Conservation (phyloP, 371 early-diverging fungal species). For the Synchytrium microbalum region DNA sequence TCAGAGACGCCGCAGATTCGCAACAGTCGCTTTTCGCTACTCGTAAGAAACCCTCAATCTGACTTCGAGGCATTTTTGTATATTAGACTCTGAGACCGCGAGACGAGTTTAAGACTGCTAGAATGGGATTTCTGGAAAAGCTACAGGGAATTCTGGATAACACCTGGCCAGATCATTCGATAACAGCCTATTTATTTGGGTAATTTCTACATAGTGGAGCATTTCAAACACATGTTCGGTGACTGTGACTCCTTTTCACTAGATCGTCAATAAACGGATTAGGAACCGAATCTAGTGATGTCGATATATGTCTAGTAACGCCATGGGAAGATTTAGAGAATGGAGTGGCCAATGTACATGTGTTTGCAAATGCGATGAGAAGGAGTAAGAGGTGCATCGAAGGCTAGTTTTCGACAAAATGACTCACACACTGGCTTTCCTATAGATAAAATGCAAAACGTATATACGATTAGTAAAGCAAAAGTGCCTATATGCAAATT, state of each 20-base stretch:
- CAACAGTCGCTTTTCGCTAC: too few species aligned
- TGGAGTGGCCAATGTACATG: constrained; percentile 30
- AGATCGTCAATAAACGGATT: constrained; percentile 34
- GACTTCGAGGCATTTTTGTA: too few species aligned
- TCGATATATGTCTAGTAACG: constrained; percentile 34
- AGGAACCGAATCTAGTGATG: constrained; percentile 28
- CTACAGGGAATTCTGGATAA: constrained; percentile 25
- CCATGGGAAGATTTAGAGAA: constrained; percentile 30
- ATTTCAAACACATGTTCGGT: background rate
- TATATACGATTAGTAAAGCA: constrained; percentile 35
- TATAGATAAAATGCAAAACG: constrained; percentile 30
- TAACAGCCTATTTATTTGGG: constrained; percentile 36
- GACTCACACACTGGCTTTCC: constrained; percentile 3
- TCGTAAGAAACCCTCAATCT: too few species aligned
- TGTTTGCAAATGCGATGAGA: constrained; percentile 23
- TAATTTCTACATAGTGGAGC: constrained; percentile 6
- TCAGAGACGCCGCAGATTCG: too few species aligned
- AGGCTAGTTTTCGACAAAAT: background rate
- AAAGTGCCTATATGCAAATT: constrained; percentile 63
- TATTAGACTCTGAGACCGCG: background rate
- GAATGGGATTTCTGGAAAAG: constrained; percentile 24
- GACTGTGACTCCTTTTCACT: background rate
- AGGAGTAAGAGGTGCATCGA: constrained; percentile 20
- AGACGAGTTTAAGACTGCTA: background rate
- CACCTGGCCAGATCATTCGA: constrained; percentile 30